phyloP scores from a whole-genome alignment of 768 basidiomycete genomes.

The Xerocomellus chrysenteron region DNA sequence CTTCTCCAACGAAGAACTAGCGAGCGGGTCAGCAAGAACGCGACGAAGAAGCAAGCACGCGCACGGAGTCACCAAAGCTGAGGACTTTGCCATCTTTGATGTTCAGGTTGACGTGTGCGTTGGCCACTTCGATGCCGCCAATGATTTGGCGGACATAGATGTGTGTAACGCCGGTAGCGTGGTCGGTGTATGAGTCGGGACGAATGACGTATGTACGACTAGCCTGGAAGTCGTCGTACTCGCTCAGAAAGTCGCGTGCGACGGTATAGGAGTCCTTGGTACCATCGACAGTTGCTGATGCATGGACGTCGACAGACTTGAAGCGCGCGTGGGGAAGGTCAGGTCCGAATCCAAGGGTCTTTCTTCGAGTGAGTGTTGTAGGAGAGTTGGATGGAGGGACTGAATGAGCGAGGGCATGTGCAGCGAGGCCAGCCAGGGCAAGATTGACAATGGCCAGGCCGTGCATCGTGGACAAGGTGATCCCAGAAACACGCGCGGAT shows the following conservation, averaged over 20 bases:
- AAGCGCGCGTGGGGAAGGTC: slow-evolving; percentile 70
- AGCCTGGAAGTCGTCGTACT: slow-evolving; percentile 36
- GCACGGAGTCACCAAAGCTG: slow-evolving; percentile 83
- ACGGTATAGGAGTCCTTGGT: slow-evolving; percentile 55
- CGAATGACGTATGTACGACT: slow-evolving; percentile 57
- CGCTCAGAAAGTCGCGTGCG: slow-evolving; percentile 56
- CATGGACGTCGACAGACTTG: slow-evolving; percentile 40
- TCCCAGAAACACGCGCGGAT: too few relatives aligned
- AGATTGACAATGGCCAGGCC: slow-evolving; percentile 62
- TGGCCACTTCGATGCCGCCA: slow-evolving; percentile 82
- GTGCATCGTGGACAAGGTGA: slow-evolving; percentile 45
- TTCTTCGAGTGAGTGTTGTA: slow-evolving; percentile 44
- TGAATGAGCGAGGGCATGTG: slow-evolving; percentile 48
- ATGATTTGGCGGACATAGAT: slow-evolving; percentile 83
- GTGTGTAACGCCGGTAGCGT: slow-evolving; percentile 82
- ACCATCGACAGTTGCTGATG: slow-evolving; percentile 42
- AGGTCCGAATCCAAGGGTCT: slow-evolving; percentile 89
- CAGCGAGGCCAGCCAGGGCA: slow-evolving; percentile 57
- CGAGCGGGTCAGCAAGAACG: slow-evolving; percentile 1
- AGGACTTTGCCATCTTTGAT: slow-evolving; percentile 81
- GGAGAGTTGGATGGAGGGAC: slow-evolving; percentile 11
- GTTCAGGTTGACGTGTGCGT: slow-evolving; percentile 93
- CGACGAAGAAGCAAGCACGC: slow-evolving; percentile 25
- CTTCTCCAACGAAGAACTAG: slow-evolving; percentile 71
- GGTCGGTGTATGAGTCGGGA: slow-evolving; percentile 84